Evolutionary conservation across 441 rosid species (phyloP).

Genomic region (Eruca vesicaria): DNA sequence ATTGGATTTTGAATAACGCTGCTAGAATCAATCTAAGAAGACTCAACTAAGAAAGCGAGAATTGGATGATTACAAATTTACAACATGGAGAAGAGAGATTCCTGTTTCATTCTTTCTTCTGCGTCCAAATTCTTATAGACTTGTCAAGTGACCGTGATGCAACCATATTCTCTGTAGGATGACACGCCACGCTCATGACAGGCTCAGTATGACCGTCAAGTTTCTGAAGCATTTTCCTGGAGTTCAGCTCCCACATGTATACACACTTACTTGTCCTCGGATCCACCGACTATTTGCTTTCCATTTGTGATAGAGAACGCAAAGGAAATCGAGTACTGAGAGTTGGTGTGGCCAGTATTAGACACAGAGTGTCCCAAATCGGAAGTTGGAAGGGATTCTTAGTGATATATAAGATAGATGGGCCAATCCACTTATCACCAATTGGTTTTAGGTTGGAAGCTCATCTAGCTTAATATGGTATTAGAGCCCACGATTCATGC

Average conservation of each 20-base stretch:
- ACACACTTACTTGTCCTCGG: constrained; percentile 80
- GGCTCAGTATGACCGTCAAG: constrained; percentile 89
- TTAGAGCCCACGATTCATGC: no score
- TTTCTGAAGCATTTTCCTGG: constrained; percentile 76
- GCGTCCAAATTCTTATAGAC: constrained; percentile 81
- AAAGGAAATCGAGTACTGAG: no score
- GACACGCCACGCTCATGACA: constrained; percentile 78
- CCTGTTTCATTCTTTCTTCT: constrained; percentile 48
- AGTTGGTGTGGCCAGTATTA: no score
- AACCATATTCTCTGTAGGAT: constrained; percentile 74
- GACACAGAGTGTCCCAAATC: no score
- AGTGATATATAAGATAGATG: no score
- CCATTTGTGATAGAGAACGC: constrained; percentile 81
- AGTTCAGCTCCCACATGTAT: constrained; percentile 89
- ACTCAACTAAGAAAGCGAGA: neutral
- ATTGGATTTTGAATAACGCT: neutral
- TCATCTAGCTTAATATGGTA: no score
- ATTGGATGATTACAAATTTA: neutral
- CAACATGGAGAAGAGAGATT: neutral
- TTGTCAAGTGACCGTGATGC: constrained; percentile 90
- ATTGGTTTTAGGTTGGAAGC: no score
- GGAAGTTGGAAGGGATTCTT: no score
- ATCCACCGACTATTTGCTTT: constrained; percentile 78
- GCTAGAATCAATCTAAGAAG: constrained; percentile 1
- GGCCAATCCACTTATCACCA: no score